These are phyloP conservation scores for Caryopteris hybrid DNA, from an alignment of 305 asterid genomes.

Conservation along the genomic window DNA sequence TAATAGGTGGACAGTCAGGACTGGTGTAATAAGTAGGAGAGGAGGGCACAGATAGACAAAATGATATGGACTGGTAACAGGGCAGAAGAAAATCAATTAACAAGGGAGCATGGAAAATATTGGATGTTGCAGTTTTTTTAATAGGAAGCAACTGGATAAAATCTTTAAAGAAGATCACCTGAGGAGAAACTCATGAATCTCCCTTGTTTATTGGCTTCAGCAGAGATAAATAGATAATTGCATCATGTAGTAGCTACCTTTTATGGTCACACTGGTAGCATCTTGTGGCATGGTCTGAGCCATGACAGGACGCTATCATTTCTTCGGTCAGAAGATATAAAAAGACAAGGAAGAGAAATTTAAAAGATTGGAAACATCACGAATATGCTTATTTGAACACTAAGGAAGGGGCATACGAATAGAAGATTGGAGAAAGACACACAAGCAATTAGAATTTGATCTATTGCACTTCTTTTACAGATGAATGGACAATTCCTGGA, in stretches of 20 bases:
- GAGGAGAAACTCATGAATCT: neutral
- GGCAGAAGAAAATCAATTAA: conserved; percentile 6
- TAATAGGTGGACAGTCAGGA: neutral
- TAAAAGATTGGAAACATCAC: neutral
- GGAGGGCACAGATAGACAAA: neutral
- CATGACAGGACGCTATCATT: neutral
- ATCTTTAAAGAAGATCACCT: neutral
- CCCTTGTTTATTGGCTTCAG: neutral
- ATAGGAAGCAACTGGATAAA: conserved; percentile 14
- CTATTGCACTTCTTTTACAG: neutral
- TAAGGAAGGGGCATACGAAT: neutral
- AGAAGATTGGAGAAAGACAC: neutral
- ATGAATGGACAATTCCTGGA: neutral
- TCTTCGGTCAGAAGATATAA: neutral
- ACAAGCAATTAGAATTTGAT: neutral
- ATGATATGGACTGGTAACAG: neutral
- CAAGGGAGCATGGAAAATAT: neutral
- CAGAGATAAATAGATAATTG: neutral
- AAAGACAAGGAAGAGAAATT: neutral
- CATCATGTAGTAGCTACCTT: conserved; percentile 1
- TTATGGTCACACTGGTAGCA: neutral
- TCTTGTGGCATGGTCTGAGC: neutral
- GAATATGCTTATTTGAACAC: neutral
- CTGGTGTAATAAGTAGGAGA: neutral
- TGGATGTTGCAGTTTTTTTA: conserved; percentile 2